Evolutionary conservation across 805 yeast species (phyloP), one percentile per base, ranked within the genome.

Genomic region (Wickerhamiella musiphila): DNA sequence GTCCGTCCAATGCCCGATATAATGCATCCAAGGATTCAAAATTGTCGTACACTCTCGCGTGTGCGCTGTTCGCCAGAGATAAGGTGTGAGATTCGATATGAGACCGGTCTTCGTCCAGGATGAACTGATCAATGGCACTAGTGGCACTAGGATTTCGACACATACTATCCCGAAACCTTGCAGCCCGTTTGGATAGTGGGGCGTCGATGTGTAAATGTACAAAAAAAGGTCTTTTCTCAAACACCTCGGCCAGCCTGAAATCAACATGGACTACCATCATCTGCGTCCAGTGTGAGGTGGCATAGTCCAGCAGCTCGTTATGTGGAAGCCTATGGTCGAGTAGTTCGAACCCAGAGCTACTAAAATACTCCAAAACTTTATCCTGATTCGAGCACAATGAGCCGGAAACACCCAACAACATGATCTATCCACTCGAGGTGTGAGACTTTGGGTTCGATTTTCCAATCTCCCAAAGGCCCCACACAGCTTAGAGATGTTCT

Each of bases 151-250:
- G n/a, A n/a, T n/a, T n/a, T n/a, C n/a, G n/a, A n/a, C n/a, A n/a
- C n/a, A n/a, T n/a, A n/a, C n/a, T n/a, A n/a, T n/a, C n/a, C n/a
- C n/a, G n/a, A n/a, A n/a, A n/a, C n/a, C n/a, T n/a, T n/a, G n/a
- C n/a, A n/a, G n/a, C n/a, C n/a, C n/a, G n/a, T n/a, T n/a, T n/a
- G n/a, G n/a, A n/a, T n/a, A n/a, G 43, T 1, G 93, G 78, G 0
- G 93, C 81, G 44, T 79, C 93, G 2, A 81, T 59, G 5, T 79
- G 65, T 3, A 84, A 44, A 49, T 82, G 93, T 16, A 82, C 62
- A 48, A 83, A 82, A 49, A 79, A 84, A 1, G 95, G 94, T 35
- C 94, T 57, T n/a, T n/a, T n/a, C n/a, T n/a, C n/a, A n/a, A n/a
- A n/a, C n/a, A n/a, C n/a, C n/a, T n/a, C n/a, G n/a, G n/a, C n/a